Evolutionary conservation across 306 rosid genomes (phyloP).

Genomic region (Purshia tridentata): DNA sequence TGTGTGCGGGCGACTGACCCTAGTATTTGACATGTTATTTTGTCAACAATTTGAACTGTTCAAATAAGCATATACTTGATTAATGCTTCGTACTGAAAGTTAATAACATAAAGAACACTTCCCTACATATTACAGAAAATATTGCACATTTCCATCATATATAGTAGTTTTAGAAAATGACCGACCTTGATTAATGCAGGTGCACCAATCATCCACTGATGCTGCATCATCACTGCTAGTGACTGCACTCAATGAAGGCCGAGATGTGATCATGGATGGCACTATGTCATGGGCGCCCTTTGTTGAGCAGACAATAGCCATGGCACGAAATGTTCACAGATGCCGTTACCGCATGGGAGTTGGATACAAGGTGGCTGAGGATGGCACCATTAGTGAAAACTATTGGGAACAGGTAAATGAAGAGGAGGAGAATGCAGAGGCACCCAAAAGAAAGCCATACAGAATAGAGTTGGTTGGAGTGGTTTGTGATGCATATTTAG

Average conservation of each 20-base stretch:
- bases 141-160: too few species aligned
- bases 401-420: slow-evolving; percentile 74
- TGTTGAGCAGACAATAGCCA: slow-evolving; percentile 69
- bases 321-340: slow-evolving; percentile 85
- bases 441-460: slow-evolving; percentile 51
- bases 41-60: too few species aligned
- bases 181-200: slow-evolving; percentile 37
- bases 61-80: too few species aligned
- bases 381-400: slow-evolving; percentile 63
- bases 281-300: slow-evolving; percentile 93
- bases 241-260: slow-evolving; percentile 79
- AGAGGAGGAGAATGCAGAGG: slow-evolving; percentile 33
- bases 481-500: slow-evolving; percentile 88
- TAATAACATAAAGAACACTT: too few species aligned
- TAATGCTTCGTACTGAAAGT: too few species aligned
- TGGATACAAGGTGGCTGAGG: slow-evolving; percentile 68
- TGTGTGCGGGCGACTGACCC: too few species aligned
- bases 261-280: slow-evolving; percentile 92
- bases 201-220: slow-evolving; percentile 76
- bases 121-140: too few species aligned
- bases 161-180: background rate
- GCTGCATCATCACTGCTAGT: slow-evolving; percentile 92
- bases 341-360: slow-evolving; percentile 76
- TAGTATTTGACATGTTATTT: too few species aligned
- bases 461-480: slow-evolving; percentile 92